A percentile compares a stretch with the other conserved stretches of the same genome.
These are phyloP conservation scores for Hyphopichia burtonii DNA, from an alignment of 1,139 yeast genomes.

Conservation along the genomic window DNA sequence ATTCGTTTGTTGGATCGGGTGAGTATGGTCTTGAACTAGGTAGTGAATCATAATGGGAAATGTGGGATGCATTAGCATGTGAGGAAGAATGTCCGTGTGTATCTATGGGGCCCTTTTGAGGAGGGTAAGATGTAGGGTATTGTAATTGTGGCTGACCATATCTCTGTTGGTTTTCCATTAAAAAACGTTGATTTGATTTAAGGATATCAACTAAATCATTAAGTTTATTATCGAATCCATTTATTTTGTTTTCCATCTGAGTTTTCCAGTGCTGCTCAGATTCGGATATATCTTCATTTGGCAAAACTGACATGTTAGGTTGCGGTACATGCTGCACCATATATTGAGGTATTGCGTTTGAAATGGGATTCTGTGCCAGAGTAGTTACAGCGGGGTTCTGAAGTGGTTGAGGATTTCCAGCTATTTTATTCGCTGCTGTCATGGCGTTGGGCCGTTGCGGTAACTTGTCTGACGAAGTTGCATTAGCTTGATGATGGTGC, in stretches of 20 bases:
- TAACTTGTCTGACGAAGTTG: too few species aligned
- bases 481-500: not conserved
- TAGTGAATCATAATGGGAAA: not conserved
- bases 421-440: too few species aligned
- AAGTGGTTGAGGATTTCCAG: not conserved
- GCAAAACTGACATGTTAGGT: not conserved
- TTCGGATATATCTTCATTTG: not conserved
- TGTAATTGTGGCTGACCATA: not conserved
- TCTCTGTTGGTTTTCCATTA: conserved; percentile 20
- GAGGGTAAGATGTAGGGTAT: not conserved
- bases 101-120: not conserved
- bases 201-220: conserved; percentile 42
- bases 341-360: not conserved
- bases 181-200: conserved; percentile 29
- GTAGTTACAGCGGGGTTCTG: not conserved
- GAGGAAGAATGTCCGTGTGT: not conserved
- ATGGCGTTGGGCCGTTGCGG: too few species aligned
- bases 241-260: conserved; percentile 45
- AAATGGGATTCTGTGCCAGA: not conserved
- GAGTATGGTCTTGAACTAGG: conserved; percentile 2
- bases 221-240: conserved; percentile 46
- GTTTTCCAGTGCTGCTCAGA: conserved; percentile 35
- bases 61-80: not conserved
- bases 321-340: not conserved
- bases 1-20: not conserved